Evolutionary conservation across 768 basidiomycete species (phyloP), one percentile per base, ranked within the genome.

Genomic region (Tulasnella sp.): DNA sequence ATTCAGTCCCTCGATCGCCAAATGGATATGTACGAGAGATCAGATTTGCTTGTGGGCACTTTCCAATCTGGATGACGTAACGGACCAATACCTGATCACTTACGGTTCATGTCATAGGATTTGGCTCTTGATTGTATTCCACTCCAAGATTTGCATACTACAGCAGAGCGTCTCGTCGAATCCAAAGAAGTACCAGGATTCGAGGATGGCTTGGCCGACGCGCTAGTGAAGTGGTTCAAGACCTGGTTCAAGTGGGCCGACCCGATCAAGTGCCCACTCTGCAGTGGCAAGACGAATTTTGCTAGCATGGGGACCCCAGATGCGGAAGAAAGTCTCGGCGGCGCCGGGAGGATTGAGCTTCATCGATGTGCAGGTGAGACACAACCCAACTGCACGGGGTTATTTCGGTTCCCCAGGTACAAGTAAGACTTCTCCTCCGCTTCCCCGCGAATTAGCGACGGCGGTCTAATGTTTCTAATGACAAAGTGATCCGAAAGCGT

Each of bases 141-240:
- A 1, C 34, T 69, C 4, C 58, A 67, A 7, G 61, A 66, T 26
- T 43, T 69, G 2, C 61, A 68, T 23, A 48, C 53, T 5, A 41
- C 53, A n/a, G 67, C 68, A 4, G 66, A 67, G 32, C 34, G 30
- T 19, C 23, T 66, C 11, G 64, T 66, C 27, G 30, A 61, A 0
- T 34, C 59, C 23, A 51, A 42, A 8, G 30, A 58, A 5, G 58
- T 65, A 2, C 60, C 61, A 3, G 63, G 64, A 17, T 66, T 61
- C 32, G 67, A 69, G 50, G 73, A 75, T 58, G 70, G 68, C 2
- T 61, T 68, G 21, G 73, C 73, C 11, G 60, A 70, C 19, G 64
- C 65, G 2, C 65, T 75, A 10, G 70, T 72, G 11, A 60, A 63
- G 59, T 76, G 74, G 74, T 76, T 74, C 69, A 73, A 73, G 61